Percentiles rank a stretch among this genome's conserved stretches.
These are phyloP conservation scores for Lipomyces sp. DNA, from an alignment of 805 yeast species.

Conservation along the genomic window DNA sequence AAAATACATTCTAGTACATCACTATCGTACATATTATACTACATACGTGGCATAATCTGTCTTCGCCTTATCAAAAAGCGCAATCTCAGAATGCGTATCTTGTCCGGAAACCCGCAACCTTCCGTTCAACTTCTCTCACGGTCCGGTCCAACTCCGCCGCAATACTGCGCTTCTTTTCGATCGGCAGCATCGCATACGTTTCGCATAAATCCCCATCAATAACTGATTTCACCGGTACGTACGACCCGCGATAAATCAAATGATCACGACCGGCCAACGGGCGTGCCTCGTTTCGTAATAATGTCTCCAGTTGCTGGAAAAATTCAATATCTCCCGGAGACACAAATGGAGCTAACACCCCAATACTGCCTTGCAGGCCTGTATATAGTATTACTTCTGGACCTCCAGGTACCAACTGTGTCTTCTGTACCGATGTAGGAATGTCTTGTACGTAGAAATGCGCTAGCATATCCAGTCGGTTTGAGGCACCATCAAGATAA, in stretches of 20 bases:
- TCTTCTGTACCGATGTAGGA: conserved; percentile 62
- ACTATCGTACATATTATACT: conserved; percentile 1
- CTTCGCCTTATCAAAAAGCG: too few species aligned
- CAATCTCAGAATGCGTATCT: conserved; percentile 35
- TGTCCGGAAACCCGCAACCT: conserved; percentile 43
- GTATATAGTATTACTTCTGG: conserved; percentile 68
- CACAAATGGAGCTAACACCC: conserved; percentile 69
- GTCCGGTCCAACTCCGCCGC: conserved; percentile 45
- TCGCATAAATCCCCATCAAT: conserved; percentile 91
- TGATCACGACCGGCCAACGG: conserved; percentile 70
- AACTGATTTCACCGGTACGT: conserved; percentile 74
- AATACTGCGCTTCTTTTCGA: conserved; percentile 38
- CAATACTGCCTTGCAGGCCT: conserved; percentile 83
- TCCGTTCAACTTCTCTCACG: conserved; percentile 43
- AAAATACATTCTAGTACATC: background rate
- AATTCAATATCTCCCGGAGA: conserved; percentile 65
- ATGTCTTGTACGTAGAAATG: conserved; percentile 75
- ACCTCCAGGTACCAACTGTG: conserved; percentile 64
- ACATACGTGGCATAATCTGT: background rate
- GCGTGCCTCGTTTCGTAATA: conserved; percentile 40
- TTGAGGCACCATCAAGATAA: conserved; percentile 58
- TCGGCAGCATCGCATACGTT: conserved; percentile 47
- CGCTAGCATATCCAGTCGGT: conserved; percentile 55
- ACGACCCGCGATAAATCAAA: conserved; percentile 71
- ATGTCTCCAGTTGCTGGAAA: conserved; percentile 59